A percentile compares a stretch with the other conserved stretches of the same genome.
phyloP scores from a whole-genome alignment of 257 asterid genomes.

The Capsicum rhomboideum region DNA sequence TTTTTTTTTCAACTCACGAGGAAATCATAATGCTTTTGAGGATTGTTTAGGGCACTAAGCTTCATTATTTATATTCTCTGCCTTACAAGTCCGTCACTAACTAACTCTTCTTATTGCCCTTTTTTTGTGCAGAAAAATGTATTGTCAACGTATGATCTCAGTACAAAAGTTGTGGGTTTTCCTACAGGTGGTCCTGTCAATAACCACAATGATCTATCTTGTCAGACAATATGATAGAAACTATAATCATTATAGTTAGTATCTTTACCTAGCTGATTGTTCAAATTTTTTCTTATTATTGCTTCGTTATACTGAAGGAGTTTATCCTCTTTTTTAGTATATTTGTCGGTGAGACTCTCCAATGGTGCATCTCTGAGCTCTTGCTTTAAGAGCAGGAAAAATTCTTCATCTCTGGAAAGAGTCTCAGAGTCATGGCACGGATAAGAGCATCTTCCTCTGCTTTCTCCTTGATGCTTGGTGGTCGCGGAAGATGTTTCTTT shows the following conservation, averaged over 20 bases:
- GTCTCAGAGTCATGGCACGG: neutral
- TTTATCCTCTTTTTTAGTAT: neutral
- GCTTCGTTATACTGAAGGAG: neutral
- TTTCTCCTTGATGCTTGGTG: neutral
- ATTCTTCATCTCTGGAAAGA: neutral
- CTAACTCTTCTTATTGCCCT: neutral
- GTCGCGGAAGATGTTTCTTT: neutral
- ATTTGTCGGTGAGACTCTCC: neutral
- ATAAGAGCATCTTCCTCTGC: neutral
- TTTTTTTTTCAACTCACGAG: neutral
- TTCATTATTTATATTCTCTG: neutral
- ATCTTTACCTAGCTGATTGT: neutral
- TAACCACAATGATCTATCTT: slow-evolving; percentile 15
- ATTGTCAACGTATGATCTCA: slow-evolving; percentile 45
- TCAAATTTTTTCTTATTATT: neutral
- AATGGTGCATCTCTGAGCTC: neutral
- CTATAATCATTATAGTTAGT: neutral
- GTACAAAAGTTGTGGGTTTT: slow-evolving; percentile 23
- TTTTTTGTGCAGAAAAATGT: slow-evolving; percentile 47
- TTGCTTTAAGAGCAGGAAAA: neutral
- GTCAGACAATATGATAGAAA: slow-evolving; percentile 8
- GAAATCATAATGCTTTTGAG: neutral
- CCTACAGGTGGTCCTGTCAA: slow-evolving; percentile 21
- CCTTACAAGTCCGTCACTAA: neutral
- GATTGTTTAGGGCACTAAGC: neutral